Evolutionary conservation across 768 basidiomycete species (phyloP).

Genomic region (Naganishia friedmannii): DNA sequence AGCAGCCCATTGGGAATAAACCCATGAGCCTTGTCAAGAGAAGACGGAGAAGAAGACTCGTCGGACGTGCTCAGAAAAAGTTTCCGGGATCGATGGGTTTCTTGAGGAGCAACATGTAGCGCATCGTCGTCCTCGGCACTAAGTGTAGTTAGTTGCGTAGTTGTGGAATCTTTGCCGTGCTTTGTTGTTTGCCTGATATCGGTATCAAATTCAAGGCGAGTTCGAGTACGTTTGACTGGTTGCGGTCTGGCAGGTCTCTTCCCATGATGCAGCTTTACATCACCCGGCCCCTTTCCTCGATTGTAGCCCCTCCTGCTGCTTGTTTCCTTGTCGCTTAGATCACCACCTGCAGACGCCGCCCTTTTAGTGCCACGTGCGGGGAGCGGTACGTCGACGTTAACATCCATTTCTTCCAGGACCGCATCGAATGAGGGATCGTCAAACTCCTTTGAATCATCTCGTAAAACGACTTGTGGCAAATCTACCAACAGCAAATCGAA

Average conservation of each 20-base stretch:
- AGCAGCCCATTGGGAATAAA: slow-evolving; percentile 3
- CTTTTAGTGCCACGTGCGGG: neutral
- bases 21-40: neutral
- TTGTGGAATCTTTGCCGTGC: too few species aligned
- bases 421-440: slow-evolving; percentile 17
- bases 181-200: neutral
- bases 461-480: neutral
- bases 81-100: neutral
- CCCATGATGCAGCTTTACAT: neutral
- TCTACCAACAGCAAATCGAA: neutral
- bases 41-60: neutral
- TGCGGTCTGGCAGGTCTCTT: slow-evolving; percentile 6
- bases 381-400: neutral
- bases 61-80: neutral
- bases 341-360: neutral
- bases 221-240: slow-evolving; percentile 4
- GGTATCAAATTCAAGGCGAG: neutral
- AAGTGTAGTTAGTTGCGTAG: too few species aligned
- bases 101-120: neutral
- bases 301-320: neutral
- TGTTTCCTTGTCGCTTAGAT: neutral
- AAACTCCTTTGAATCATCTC: slow-evolving; percentile 11
- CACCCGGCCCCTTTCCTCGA: neutral
- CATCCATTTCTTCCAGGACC: neutral
- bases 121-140: neutral